Evolutionary conservation across 306 rosid species (phyloP).

Genomic region (Trifolium dubium): DNA sequence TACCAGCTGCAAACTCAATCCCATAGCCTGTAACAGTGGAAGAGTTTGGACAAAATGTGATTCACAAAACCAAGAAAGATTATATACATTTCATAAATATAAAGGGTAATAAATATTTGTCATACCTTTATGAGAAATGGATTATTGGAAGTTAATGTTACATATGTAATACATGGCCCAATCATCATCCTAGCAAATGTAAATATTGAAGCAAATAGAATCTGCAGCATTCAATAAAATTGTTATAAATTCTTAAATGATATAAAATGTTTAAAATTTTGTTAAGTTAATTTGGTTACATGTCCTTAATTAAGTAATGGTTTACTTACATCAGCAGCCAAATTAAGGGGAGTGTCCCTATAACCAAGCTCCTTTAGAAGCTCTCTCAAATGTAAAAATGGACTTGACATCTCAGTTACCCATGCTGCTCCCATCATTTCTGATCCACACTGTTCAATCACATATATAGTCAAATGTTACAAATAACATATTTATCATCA

Average conservation of each 20-base stretch:
- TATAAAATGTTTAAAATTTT: no score
- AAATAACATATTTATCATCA: not conserved
- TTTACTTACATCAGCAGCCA: slow-evolving; percentile 76
- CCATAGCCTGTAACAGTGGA: slow-evolving; percentile 66
- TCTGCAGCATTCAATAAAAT: slow-evolving; percentile 42
- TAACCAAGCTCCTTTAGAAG: slow-evolving; percentile 80
- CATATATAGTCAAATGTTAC: slow-evolving; percentile 4
- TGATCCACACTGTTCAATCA: slow-evolving; percentile 65
- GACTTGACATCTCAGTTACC: slow-evolving; percentile 90
- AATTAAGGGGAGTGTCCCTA: slow-evolving; percentile 68
- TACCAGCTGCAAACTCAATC: slow-evolving; percentile 77
- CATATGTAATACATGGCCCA: slow-evolving; percentile 74
- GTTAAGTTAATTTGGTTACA: no score
- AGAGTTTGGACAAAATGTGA: not conserved
- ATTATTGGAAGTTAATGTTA: slow-evolving; percentile 59
- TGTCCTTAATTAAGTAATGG: not conserved
- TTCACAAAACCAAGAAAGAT: not conserved
- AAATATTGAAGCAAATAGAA: slow-evolving; percentile 76
- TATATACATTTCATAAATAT: not conserved
- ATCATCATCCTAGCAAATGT: slow-evolving; percentile 74
- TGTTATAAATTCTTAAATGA: no score
- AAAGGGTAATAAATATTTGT: not conserved
- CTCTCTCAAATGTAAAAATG: slow-evolving; percentile 83
- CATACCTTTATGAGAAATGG: slow-evolving; percentile 80
- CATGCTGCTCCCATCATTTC: slow-evolving; percentile 77